Evolutionary conservation across 2,329 filamentous ascomycete species (phyloP).

Genomic region (Paecilomyces sp.): DNA sequence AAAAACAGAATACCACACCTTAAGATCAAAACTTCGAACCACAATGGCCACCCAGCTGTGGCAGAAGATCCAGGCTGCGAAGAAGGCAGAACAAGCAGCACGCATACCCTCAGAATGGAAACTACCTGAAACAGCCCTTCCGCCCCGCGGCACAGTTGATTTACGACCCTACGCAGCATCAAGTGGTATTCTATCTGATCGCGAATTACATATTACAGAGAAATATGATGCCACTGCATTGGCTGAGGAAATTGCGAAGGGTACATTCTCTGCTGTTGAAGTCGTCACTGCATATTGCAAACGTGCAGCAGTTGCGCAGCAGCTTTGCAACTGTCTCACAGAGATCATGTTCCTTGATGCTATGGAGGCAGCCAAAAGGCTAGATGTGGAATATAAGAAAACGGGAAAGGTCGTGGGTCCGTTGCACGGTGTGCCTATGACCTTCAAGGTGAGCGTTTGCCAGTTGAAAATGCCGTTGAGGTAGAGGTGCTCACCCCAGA

Average conservation of each 20-base stretch:
- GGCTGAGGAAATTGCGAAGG: conserved; percentile 30
- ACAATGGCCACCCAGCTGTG: background rate
- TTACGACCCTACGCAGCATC: conserved; percentile 12
- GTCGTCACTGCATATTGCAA: conserved; percentile 30
- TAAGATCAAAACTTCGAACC: background rate
- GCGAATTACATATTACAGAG: conserved; percentile 42
- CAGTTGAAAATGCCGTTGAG: background rate
- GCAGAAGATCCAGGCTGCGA: conserved; percentile 8
- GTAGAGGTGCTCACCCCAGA: background rate
- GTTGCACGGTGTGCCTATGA: background rate
- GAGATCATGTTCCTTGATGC: background rate
- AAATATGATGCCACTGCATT: conserved; percentile 38
- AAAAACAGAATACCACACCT: background rate
- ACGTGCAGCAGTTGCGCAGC: background rate
- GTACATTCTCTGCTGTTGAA: conserved; percentile 30
- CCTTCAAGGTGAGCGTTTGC: background rate
- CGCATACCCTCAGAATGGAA: conserved; percentile 20
- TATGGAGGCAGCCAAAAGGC: background rate
- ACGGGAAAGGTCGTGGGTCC: background rate
- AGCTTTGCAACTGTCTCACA: background rate
- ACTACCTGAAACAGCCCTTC: conserved; percentile 4
- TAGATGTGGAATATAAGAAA: background rate
- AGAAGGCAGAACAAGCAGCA: conserved; percentile 12
- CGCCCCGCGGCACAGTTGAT: conserved; percentile 12
- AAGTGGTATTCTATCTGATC: conserved; percentile 36